Evolutionary conservation across 129 eudicot species (phyloP).

Genomic region (Tanacetum coccineum): DNA sequence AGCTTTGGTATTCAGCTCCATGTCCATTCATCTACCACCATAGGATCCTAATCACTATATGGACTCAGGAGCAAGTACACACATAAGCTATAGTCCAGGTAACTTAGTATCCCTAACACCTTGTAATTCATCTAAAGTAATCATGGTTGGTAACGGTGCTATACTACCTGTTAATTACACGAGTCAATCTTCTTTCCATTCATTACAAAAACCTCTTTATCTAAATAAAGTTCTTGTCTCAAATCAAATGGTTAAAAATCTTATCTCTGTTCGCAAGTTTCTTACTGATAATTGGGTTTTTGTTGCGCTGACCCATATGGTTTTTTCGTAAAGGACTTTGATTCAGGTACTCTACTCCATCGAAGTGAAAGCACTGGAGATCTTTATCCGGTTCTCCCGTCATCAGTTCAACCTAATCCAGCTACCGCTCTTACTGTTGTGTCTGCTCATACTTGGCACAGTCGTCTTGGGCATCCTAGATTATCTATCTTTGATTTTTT

Average conservation of each 20-base stretch:
- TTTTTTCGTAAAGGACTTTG: not conserved
- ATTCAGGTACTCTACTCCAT: not conserved
- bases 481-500: not conserved
- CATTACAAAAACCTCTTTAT: too few relatives aligned
- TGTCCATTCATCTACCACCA: too few relatives aligned
- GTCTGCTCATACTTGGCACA: not conserved
- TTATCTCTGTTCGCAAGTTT: not conserved
- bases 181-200: not conserved
- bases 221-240: not conserved
- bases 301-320: not conserved
- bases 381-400: not conserved
- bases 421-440: not conserved
- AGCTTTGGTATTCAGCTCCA: too few relatives aligned
- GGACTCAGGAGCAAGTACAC: too few relatives aligned
- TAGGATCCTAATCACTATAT: too few relatives aligned
- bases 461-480: not conserved
- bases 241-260: not conserved
- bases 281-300: not conserved
- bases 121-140: not conserved
- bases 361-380: not conserved
- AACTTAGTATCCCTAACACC: not conserved
- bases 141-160: not conserved
- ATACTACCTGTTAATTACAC: not conserved
- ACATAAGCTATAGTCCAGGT: too few relatives aligned
- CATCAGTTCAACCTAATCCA: not conserved